These are phyloP conservation scores for Raffaelea albimanens DNA, from an alignment of 2,329 filamentous ascomycete genomes.

Conservation along the genomic window DNA sequence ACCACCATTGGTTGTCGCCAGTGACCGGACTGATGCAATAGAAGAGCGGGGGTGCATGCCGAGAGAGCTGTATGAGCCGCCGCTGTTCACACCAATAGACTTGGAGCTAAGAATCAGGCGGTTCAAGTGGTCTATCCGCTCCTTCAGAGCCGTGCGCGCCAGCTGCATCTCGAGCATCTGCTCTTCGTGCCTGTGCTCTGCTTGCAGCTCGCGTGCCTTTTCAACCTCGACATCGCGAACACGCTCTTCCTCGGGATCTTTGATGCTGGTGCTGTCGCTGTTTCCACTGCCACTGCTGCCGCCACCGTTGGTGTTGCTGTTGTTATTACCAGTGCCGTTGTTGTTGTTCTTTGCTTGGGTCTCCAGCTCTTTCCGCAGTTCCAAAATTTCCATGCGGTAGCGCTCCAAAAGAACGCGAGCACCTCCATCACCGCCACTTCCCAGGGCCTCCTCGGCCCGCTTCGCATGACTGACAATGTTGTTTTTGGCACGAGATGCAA, in stretches of 20 bases:
- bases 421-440: constrained; percentile 70
- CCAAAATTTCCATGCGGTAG: constrained; percentile 86
- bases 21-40: constrained; percentile 23
- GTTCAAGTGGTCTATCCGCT: constrained; percentile 95
- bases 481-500: constrained; percentile 93
- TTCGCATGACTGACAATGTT: constrained; percentile 97
- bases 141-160: constrained; percentile 87
- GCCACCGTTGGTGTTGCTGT: background rate
- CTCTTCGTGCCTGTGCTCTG: constrained; percentile 81
- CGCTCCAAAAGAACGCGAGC: constrained; percentile 82
- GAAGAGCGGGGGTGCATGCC: constrained; percentile 60
- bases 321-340: constrained; percentile 26
- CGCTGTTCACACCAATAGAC: constrained; percentile 83
- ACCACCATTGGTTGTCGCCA: constrained; percentile 43
- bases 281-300: background rate
- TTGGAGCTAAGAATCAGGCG: constrained; percentile 91
- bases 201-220: constrained; percentile 65
- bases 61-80: constrained; percentile 60
- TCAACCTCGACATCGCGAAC: constrained; percentile 61
- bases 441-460: constrained; percentile 80
- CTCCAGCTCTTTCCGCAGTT: constrained; percentile 72
- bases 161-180: constrained; percentile 99
- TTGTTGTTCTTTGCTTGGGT: constrained; percentile 63
- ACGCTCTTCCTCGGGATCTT: constrained; percentile 52
- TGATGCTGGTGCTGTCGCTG: background rate